phyloP scores from a whole-genome alignment of 345 rosid genomes.

The Excoecaria cochinchinensis region DNA sequence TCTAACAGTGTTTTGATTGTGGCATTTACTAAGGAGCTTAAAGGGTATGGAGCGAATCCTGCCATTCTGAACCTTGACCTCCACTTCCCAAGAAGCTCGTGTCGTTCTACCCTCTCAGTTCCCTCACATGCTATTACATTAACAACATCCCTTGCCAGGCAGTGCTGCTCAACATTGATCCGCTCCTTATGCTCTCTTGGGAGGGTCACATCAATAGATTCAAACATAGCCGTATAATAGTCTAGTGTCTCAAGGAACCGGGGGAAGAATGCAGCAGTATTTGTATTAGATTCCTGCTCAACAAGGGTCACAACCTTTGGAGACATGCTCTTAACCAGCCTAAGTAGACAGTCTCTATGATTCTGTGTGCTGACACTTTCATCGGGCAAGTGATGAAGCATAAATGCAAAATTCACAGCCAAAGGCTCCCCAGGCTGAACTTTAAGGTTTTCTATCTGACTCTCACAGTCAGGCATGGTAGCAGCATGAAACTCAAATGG shows the following conservation, averaged over 20 bases:
- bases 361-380: slow-evolving; percentile 85
- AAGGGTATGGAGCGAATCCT: slow-evolving; percentile 69
- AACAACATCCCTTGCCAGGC: slow-evolving; percentile 82
- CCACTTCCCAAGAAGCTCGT: slow-evolving; percentile 87
- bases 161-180: slow-evolving; percentile 85
- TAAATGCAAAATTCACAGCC: slow-evolving; percentile 81
- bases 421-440: slow-evolving; percentile 64
- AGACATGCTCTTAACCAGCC: slow-evolving; percentile 65
- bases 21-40: slow-evolving; percentile 71
- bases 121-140: slow-evolving; percentile 94
- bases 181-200: slow-evolving; percentile 71
- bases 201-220: slow-evolving; percentile 76
- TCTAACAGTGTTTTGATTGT: slow-evolving; percentile 65
- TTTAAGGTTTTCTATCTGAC: slow-evolving; percentile 42
- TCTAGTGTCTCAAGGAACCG: slow-evolving; percentile 71
- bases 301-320: slow-evolving; percentile 91
- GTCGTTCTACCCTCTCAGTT: slow-evolving; percentile 77
- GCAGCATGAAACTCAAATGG: slow-evolving; percentile 84
- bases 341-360: slow-evolving; percentile 65
- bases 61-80: slow-evolving; percentile 77
- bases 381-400: slow-evolving; percentile 83
- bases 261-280: slow-evolving; percentile 79
- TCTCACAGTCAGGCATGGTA: slow-evolving; percentile 49
- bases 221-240: slow-evolving; percentile 85
- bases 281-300: slow-evolving; percentile 90